phyloP scores from a whole-genome alignment of 805 yeast species.

The Wickerhamomyces queroliae region DNA sequence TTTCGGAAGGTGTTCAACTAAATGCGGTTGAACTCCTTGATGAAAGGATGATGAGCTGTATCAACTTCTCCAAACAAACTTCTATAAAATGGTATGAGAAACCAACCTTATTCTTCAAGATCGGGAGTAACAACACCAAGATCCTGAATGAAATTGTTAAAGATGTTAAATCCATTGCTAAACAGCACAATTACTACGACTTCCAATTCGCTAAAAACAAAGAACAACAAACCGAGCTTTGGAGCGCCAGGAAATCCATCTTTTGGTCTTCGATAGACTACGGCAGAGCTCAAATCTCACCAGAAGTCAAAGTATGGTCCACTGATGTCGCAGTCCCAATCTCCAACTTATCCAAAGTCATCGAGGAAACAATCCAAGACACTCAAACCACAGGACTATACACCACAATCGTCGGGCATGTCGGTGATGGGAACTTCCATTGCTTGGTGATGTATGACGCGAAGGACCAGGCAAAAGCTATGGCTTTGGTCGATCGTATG shows the following conservation, averaged over 20 bases:
- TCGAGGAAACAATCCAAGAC: conserved; percentile 55
- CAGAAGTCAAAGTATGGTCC: conserved; percentile 54
- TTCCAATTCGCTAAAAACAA: conserved; percentile 55
- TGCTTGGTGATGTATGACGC: conserved; percentile 55
- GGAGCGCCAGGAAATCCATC: conserved; percentile 71
- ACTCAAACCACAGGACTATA: conserved; percentile 45
- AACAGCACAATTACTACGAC: conserved; percentile 40
- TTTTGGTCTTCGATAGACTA: conserved; percentile 65
- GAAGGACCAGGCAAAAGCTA: conserved; percentile 41
- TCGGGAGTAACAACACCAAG: conserved; percentile 42
- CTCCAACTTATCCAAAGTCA: conserved; percentile 55
- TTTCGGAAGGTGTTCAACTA: conserved; percentile 55
- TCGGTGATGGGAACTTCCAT: conserved; percentile 82
- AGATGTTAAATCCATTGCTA: conserved; percentile 44
- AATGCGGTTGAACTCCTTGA: conserved; percentile 74
- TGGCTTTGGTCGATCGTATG: conserved; percentile 54
- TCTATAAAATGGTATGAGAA: conserved; percentile 45
- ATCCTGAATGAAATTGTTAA: conserved; percentile 37
- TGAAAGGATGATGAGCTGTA: conserved; percentile 62
- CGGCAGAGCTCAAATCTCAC: conserved; percentile 41
- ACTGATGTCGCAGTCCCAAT: conserved; percentile 83
- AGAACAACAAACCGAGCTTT: conserved; percentile 57
- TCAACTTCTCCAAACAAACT: conserved; percentile 51
- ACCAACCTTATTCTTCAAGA: conserved; percentile 60
- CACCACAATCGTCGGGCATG: conserved; percentile 70